Base-by-base conservation (phyloP, 257 asterid genomes). In the Coffea canephora region DNA sequence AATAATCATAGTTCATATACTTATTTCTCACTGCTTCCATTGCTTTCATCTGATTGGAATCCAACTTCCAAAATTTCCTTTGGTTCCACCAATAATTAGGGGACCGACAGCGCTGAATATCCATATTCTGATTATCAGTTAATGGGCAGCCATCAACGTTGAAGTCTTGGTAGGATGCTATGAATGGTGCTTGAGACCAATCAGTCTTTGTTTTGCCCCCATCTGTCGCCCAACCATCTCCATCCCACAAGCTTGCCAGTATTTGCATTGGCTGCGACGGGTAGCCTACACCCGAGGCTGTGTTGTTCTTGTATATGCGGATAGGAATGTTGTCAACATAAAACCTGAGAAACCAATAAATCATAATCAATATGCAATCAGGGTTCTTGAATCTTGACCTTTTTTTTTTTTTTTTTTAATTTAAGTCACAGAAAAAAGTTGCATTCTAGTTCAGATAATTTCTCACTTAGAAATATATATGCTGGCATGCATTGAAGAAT, bases 321-420 rank as follows among this genome's bases (percentile, higher is more conserved):
- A 95, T 85, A 0, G 98, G 97, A 66, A 73, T 85, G 46, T 83
- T 55, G 69, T 95, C 98, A 10, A 95, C 95, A 50, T 59, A 89
- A 65, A 90, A 87, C 77, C 97, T 94, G 71, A 9, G 68, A 49
- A 4, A 31, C 3, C n/a, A 59, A 3, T 21, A 59, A 46, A 31
- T 0, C 34, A 27, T 6, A 18, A 21, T 16, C 36, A n/a, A 62
- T n/a, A 7, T 14, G 66, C 31, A 31, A 59, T 21, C 1, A 23
- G 68, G 68, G 15, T 25, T 62, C 31, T 31, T 31, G 31, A 31
- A 31, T 31, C 31, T 31, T 31, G 31, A 31, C 31, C 31, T n/a
- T n/a, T n/a, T n/a, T 31, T 31, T 31, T 31, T 31, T 27, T 27
- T 27, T 31, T 31, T 31, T 31, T 31, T 31, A 31, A 31, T 31